Evolutionary conservation across 345 rosid genomes (phyloP).

Genomic region (Arabidopsis arenosa): DNA sequence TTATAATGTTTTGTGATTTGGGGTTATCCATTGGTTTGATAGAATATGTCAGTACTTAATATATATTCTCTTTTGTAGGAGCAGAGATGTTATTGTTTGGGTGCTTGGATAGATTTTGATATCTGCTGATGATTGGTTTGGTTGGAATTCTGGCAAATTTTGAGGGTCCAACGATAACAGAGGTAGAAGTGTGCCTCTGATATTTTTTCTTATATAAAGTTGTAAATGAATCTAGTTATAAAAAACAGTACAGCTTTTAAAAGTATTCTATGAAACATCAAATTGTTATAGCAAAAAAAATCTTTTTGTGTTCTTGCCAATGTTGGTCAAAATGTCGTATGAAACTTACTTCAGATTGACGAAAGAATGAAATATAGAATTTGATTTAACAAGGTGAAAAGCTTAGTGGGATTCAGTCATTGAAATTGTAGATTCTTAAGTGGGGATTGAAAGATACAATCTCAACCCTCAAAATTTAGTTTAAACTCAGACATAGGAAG

Average conservation of each 20-base stretch:
- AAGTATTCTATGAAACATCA: neutral
- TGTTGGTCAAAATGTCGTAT: no score
- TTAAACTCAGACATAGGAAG: no score
- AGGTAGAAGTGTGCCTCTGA: neutral
- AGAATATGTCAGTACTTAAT: neutral
- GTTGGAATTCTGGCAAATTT: neutral
- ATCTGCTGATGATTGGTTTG: conserved; percentile 16
- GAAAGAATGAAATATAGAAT: neutral
- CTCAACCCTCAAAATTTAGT: no score
- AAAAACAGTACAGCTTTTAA: neutral
- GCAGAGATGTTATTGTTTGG: conserved; percentile 25
- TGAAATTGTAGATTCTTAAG: no score
- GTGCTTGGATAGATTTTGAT: conserved; percentile 20
- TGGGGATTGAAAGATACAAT: no score
- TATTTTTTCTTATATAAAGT: neutral
- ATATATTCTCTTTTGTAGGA: conserved; percentile 20
- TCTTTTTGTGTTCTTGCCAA: no score
- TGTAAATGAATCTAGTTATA: conserved; percentile 15
- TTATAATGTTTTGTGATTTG: neutral
- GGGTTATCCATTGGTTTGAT: neutral
- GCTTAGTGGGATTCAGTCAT: no score
- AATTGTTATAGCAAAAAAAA: neutral
- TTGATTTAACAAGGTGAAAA: no score
- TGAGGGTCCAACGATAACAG: conserved; percentile 16
- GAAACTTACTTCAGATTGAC: neutral